Evolutionary conservation across 768 basidiomycete species (phyloP), one percentile per base, ranked within the genome.

Genomic region (Rhizopogon roseolus): DNA sequence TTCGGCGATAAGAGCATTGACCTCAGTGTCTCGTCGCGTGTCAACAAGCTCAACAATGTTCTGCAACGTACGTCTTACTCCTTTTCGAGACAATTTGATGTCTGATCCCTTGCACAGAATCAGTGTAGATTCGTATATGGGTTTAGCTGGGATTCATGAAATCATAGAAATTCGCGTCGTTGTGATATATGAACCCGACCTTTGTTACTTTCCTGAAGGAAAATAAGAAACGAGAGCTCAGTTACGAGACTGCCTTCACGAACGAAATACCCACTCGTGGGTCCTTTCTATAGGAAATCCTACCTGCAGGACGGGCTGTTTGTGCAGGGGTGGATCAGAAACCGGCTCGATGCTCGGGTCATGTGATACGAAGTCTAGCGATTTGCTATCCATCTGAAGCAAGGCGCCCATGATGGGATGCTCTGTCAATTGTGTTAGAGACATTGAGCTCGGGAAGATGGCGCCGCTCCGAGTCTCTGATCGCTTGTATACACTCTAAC

Each of bases 1-100:
- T 93, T 99, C 66, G 96, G 94, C 58, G 97, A 98, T 78, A 96
- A 96, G 79, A 93, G 93, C 50, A 89, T 99, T 63, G 97, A 99
- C 74, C 81, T 98, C 55, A 95, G 92, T 62, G 94, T 96, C 53
- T 86, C 85, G 46, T 93, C 92, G 34, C 90, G 92, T 52, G 93
- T 98, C 64, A 96, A 86, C 69, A 96, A 94, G 73, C 83, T 98
- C 67, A 98, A 98, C 81, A 83, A 82, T 60, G 80, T 88, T 64
- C 77, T 98, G 49, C 81, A 88, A 68, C 84, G 93, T 92, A 71
- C 59, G 90, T 76, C 34, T 34, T 34, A 10, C 19, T 4, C 14
- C 19, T 32, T 1, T 14, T 36, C 14, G 8, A 5, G 19, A 14
- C 14, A 34, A 48, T 16, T 16, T 48, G 5, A 22, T 34, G 7